phyloP scores from a whole-genome alignment of 371 early-diverging fungal genomes.

The Haplosporangium sp. region DNA sequence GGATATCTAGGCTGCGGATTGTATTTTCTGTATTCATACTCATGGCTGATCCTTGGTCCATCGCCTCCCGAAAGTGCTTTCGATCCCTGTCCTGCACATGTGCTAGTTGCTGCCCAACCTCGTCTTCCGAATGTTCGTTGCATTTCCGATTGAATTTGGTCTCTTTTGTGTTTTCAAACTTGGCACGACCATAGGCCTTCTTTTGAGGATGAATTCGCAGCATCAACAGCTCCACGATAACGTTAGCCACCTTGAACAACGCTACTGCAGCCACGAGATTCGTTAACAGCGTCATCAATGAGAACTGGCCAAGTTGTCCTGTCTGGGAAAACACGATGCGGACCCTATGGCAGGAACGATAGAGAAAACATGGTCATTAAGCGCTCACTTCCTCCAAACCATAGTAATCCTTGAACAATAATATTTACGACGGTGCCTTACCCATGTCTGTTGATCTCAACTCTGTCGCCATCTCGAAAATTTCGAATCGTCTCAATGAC shows the following conservation, averaged over 20 bases:
- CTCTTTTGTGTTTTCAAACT: slow-evolving; percentile 59
- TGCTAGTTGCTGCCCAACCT: too few relatives aligned
- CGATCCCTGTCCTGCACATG: background rate
- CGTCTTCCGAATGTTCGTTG: background rate
- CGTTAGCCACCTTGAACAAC: slow-evolving; percentile 61
- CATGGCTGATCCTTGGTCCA: slow-evolving; percentile 5
- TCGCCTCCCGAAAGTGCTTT: background rate
- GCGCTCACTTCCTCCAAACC: too few relatives aligned
- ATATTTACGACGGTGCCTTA: slow-evolving; percentile 5
- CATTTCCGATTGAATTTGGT: background rate
- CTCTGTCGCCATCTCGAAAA: slow-evolving; percentile 54
- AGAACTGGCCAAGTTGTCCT: slow-evolving; percentile 67
- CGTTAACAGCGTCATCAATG: slow-evolving; percentile 59
- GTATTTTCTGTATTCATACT: background rate
- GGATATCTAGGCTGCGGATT: background rate
- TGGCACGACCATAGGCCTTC: slow-evolving; percentile 55
- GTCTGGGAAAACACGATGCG: slow-evolving; percentile 61
- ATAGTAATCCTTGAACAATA: too few relatives aligned
- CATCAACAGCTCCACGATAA: slow-evolving; percentile 68
- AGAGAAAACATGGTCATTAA: background rate
- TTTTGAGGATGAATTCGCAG: slow-evolving; percentile 59
- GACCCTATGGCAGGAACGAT: slow-evolving; percentile 43
- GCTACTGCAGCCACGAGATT: slow-evolving; percentile 67
- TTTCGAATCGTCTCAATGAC: slow-evolving; percentile 57
- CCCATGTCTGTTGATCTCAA: slow-evolving; percentile 63